These are phyloP conservation scores for Sarocladium strictum DNA, from an alignment of 2,329 filamentous ascomycete species.

Conservation along the genomic window DNA sequence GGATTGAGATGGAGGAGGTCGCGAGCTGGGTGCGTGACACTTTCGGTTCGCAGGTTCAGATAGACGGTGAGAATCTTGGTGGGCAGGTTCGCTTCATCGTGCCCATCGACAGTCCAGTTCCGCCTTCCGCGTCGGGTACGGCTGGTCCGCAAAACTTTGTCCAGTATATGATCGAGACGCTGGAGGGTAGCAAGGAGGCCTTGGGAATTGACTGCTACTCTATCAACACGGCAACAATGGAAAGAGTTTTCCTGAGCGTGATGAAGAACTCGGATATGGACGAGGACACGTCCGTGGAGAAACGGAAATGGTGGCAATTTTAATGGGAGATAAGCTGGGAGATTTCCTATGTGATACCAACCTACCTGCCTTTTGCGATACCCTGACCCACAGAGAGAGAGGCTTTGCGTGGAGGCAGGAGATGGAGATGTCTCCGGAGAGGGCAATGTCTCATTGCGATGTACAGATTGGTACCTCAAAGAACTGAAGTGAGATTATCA, in stretches of 20 bases:
- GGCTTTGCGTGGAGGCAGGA: too few relatives aligned
- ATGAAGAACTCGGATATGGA: conserved; percentile 3
- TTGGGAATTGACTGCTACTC: not conserved
- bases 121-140: not conserved
- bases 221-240: conserved; percentile 1
- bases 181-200: not conserved
- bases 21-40: conserved; percentile 52
- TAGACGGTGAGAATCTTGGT: not conserved
- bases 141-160: not conserved
- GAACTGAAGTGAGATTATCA: conserved; percentile 5
- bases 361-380: too few relatives aligned
- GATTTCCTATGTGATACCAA: too few relatives aligned
- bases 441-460: too few relatives aligned
- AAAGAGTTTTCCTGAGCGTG: conserved; percentile 3
- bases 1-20: conserved; percentile 58
- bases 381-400: too few relatives aligned
- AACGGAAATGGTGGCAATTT: not conserved
- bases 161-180: not conserved
- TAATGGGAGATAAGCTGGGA: too few relatives aligned
- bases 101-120: not conserved
- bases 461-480: not conserved
- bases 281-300: not conserved
- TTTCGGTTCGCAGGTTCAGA: not conserved
- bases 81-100: conserved; percentile 4
- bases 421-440: too few relatives aligned